Percentiles rank a stretch among this genome's conserved stretches.
Conservation (phyloP, 208 protist genomes). For the Strigomonas culicis region DNA sequence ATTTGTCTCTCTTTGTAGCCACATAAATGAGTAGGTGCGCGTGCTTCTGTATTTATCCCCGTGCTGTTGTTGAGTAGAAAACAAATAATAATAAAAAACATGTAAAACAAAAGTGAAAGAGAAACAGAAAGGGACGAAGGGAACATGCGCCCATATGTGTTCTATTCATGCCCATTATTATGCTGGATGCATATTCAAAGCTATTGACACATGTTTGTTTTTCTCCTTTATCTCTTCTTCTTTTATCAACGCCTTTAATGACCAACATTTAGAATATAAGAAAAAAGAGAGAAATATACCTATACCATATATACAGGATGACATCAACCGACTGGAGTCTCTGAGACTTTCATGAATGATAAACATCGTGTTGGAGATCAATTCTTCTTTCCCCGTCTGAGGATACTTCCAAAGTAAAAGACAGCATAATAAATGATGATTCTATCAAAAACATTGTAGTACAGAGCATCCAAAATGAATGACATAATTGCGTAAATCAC, state of each 20-base stretch:
- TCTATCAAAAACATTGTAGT: conserved; percentile 21
- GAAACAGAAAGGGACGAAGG: not conserved
- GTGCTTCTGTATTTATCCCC: too few relatives aligned
- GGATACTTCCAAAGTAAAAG: not conserved
- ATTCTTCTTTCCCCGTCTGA: not conserved
- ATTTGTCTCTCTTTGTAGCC: too few relatives aligned
- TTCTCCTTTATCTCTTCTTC: conserved; percentile 6
- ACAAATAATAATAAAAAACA: conserved; percentile 5
- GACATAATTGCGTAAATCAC: conserved; percentile 28
- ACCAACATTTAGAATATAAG: not conserved
- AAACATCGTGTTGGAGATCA: not conserved
- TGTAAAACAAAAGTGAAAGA: not conserved
- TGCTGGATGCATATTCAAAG: not conserved
- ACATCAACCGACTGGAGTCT: too few relatives aligned
- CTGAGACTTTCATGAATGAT: not conserved
- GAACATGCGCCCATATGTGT: not conserved
- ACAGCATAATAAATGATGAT: not conserved
- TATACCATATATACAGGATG: too few relatives aligned
- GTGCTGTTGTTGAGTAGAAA: too few relatives aligned
- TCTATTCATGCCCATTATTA: not conserved
- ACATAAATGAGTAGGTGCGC: too few relatives aligned
- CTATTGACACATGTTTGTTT: conserved; percentile 1
- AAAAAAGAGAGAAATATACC: too few relatives aligned
- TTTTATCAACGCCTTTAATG: not conserved
- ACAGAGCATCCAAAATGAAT: conserved; percentile 7